Percentiles rank a stretch among this genome's conserved stretches.
Evolutionary conservation across 306 rosid genomes (phyloP).

Genomic region (Pueraria montana): DNA sequence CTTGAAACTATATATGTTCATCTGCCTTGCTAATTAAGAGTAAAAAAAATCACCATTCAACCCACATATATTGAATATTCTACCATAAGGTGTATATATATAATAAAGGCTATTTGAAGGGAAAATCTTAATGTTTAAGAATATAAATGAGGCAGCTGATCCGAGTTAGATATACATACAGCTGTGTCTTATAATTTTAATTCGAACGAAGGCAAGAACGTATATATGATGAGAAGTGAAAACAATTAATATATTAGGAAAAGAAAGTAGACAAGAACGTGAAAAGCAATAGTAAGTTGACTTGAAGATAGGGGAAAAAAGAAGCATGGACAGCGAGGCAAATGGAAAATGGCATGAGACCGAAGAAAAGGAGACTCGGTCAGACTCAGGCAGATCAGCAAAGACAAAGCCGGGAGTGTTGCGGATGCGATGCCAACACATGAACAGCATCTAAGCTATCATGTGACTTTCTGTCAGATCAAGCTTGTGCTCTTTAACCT

Average conservation of each 20-base stretch:
- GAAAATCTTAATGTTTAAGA: slow-evolving; percentile 7
- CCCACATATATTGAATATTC: neutral
- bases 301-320: neutral
- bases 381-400: neutral
- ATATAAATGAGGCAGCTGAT: neutral
- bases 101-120: neutral
- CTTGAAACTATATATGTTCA: too few relatives aligned
- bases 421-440: slow-evolving; percentile 40
- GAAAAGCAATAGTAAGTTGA: slow-evolving; percentile 41
- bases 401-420: neutral
- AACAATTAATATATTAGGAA: neutral
- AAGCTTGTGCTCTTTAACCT: slow-evolving; percentile 12
- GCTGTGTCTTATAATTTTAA: neutral
- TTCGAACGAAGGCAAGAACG: neutral
- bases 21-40: neutral
- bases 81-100: neutral
- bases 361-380: neutral
- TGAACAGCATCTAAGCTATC: slow-evolving; percentile 34
- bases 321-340: slow-evolving; percentile 41
- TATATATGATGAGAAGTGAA: neutral
- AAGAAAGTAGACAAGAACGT: slow-evolving; percentile 13
- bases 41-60: neutral
- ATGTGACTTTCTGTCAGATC: slow-evolving; percentile 43
- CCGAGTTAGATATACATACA: neutral
- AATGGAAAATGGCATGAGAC: slow-evolving; percentile 32